These are phyloP conservation scores for Daldinia eschscholtzii DNA, from an alignment of 2,329 filamentous ascomycete species.

Conservation along the genomic window DNA sequence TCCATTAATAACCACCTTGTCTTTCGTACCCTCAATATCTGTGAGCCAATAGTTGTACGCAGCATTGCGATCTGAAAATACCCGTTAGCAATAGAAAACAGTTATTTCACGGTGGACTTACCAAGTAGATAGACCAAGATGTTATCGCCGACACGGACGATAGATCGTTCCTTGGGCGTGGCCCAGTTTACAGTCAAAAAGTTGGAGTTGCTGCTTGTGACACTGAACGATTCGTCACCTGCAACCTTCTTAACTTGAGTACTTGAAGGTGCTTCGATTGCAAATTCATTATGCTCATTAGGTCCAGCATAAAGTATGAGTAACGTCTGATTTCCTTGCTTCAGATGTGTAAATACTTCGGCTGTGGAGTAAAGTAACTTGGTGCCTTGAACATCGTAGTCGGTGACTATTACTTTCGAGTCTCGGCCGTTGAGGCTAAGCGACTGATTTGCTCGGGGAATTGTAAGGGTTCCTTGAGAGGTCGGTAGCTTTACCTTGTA, in stretches of 20 bases:
- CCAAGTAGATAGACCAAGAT: slow-evolving; percentile 40
- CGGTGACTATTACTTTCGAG: slow-evolving; percentile 74
- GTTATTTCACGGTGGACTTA: slow-evolving; percentile 9
- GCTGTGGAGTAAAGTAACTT: slow-evolving; percentile 76
- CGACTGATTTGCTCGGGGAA: slow-evolving; percentile 70
- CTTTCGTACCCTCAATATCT: slow-evolving; percentile 30
- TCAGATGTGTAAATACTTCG: slow-evolving; percentile 73
- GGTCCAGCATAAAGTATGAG: slow-evolving; percentile 74
- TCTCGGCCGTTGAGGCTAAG: slow-evolving; percentile 74
- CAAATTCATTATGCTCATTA: slow-evolving; percentile 73
- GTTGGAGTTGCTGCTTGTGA: slow-evolving; percentile 49
- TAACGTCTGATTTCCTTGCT: slow-evolving; percentile 59
- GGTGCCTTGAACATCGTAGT: slow-evolving; percentile 71
- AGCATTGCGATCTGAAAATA: slow-evolving; percentile 61
- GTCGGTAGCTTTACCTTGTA: slow-evolving; percentile 76
- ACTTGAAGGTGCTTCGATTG: slow-evolving; percentile 55
- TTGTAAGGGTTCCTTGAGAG: slow-evolving; percentile 65
- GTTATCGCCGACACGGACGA: slow-evolving; percentile 39
- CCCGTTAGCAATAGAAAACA: slow-evolving; percentile 20
- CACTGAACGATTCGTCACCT: slow-evolving; percentile 28
- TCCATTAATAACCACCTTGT: slow-evolving; percentile 68
- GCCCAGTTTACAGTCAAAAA: slow-evolving; percentile 40
- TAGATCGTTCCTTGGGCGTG: slow-evolving; percentile 22
- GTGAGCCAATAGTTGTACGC: slow-evolving; percentile 79
- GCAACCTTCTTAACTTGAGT: slow-evolving; percentile 51